Evolutionary conservation across 2,329 filamentous ascomycete genomes (phyloP), one percentile per base, ranked within the genome.

Genomic region (Arachnomyces sp.): DNA sequence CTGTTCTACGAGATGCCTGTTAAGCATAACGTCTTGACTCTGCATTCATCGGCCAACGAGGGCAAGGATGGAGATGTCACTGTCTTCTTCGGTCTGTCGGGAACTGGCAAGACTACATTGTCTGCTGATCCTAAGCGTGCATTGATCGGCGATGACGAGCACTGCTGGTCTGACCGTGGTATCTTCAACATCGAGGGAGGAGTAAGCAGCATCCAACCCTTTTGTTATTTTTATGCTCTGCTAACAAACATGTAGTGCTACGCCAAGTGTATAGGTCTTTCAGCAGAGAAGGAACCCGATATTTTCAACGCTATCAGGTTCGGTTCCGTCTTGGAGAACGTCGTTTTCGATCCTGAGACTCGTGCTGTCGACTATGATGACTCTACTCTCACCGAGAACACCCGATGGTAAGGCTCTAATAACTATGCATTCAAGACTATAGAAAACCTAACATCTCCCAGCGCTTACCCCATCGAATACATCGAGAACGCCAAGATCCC

Each of bases 1-100:
- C 82, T 98, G 64, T 98, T 95, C 79, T 98, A 96, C 75, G 92
- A 98, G 76, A 98, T 96, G 89, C 92, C 92, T 46, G 86, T 98
- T 63, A 95, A 95, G 81, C 92, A 98, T 80, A 93, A 96, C 68
- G 90, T 98, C 56, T 74, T 98, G 53, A 98, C 92, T 31, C 82
- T 98, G 41, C 92, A 98, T 77, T 98, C 92, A 12, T 98, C 92
- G 7, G 92, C 92, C 61, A 98, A 98, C 71, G 86, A 98, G 78
- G 92, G 92, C 57, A 77, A 85, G 75, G 71, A 86, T 49, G 92
- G 92, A 52, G 92, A 98, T 61, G 92, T 98, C 43, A 96, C 92
- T 11, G 86, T 98, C 56, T 98, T 98, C 84, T 98, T 98, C 72
- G 92, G 92, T 66, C 82, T 98, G 38, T 98, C 92, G 13, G 92